Conservation (phyloP, 176 grass and related monocot species). For the Lolium multiflorum region DNA sequence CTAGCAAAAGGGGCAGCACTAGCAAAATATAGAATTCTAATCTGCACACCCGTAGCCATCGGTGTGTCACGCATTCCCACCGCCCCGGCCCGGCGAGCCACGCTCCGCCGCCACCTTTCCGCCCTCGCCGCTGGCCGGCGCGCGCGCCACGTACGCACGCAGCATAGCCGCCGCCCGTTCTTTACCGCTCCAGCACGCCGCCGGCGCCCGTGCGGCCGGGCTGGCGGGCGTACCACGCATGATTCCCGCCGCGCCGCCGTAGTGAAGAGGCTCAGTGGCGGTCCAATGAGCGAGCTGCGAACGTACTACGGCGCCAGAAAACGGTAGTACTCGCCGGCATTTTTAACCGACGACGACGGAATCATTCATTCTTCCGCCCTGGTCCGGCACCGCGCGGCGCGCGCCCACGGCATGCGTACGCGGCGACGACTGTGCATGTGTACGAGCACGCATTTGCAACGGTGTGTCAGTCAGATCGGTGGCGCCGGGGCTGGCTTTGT, state of each 20-base stretch:
- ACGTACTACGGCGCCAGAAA: not conserved
- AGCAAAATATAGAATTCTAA: not conserved
- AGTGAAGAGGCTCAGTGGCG: not conserved
- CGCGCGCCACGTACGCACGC: constrained; percentile 1
- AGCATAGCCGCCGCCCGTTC: not conserved
- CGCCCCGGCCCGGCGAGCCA: not conserved
- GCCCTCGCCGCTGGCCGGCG: not conserved
- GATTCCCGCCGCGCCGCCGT: not conserved
- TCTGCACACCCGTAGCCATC: not conserved
- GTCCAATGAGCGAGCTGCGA: not conserved
- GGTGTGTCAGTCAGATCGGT: not conserved
- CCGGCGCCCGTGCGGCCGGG: not conserved
- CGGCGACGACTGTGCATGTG: not conserved
- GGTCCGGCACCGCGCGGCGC: not conserved
- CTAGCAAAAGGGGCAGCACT: constrained; percentile 9
- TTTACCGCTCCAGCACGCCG: not conserved
- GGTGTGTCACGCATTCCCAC: constrained; percentile 5
- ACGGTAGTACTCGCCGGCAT: not conserved
- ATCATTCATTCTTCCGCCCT: not conserved
- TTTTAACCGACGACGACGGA: not conserved
- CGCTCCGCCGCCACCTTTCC: constrained; percentile 22
- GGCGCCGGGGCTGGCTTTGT: not conserved
- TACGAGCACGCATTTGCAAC: not conserved
- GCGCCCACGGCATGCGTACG: not conserved
- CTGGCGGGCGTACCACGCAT: not conserved